A percentile compares a stretch with the other conserved stretches of the same genome.
Evolutionary conservation across 2,329 filamentous ascomycete species (phyloP).

Genomic region (Pseudophaeomoniella oleicola): DNA sequence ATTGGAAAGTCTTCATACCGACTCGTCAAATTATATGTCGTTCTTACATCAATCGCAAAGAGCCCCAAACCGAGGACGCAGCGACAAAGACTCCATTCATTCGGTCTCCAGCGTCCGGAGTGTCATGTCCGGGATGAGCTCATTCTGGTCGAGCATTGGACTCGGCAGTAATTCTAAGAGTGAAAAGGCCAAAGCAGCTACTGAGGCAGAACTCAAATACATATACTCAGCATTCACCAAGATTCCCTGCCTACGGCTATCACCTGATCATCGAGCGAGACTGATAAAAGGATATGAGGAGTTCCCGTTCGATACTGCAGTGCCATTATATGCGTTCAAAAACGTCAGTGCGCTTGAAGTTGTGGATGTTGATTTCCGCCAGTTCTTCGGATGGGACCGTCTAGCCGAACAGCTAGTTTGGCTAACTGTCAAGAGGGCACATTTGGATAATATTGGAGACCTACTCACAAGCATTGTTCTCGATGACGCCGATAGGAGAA

Average conservation of each 20-base stretch:
- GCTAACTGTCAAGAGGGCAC: slow-evolving; percentile 73
- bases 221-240: slow-evolving; percentile 97
- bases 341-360: slow-evolving; percentile 90
- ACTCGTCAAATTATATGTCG: slow-evolving; percentile 84
- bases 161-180: slow-evolving; percentile 64
- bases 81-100: slow-evolving; percentile 79
- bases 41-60: slow-evolving; percentile 55
- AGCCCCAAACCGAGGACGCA: slow-evolving; percentile 64
- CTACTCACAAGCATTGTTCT: slow-evolving; percentile 84
- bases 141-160: slow-evolving; percentile 78
- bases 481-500: slow-evolving; percentile 88
- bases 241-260: slow-evolving; percentile 77
- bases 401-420: slow-evolving; percentile 84
- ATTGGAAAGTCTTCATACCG: slow-evolving; percentile 84
- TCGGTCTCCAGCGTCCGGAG: slow-evolving; percentile 94
- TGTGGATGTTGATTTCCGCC: slow-evolving; percentile 86
- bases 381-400: slow-evolving; percentile 95
- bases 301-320: slow-evolving; percentile 94
- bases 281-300: slow-evolving; percentile 90
- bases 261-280: slow-evolving; percentile 83
- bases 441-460: slow-evolving; percentile 79
- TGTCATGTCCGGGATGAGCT: slow-evolving; percentile 93
- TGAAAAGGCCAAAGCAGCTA: slow-evolving; percentile 75
- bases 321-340: slow-evolving; percentile 94
- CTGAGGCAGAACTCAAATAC: slow-evolving; percentile 83